Evolutionary conservation across 169 alveolate genomes (phyloP).

Genomic region (Haemoproteus tartakovskyi): DNA sequence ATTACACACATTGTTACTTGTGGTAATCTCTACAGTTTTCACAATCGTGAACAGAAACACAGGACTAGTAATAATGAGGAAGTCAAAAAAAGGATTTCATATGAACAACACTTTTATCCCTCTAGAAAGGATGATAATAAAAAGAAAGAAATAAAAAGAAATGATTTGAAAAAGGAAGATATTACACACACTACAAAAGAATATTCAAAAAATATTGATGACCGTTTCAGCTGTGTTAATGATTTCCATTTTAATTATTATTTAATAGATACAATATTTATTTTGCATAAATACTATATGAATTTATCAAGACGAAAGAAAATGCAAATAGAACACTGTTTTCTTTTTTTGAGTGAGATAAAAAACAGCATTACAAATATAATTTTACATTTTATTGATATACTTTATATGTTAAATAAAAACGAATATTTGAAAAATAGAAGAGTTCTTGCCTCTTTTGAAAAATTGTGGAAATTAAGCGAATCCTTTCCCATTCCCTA

Average conservation of each 20-base stretch:
- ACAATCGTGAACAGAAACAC: too few relatives aligned
- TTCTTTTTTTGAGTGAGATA: constrained; percentile 40
- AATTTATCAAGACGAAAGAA: constrained; percentile 11
- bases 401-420: neutral
- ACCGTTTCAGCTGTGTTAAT: neutral
- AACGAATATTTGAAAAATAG: constrained; percentile 5
- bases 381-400: constrained; percentile 23
- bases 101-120: too few relatives aligned
- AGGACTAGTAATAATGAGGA: too few relatives aligned
- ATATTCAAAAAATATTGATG: too few relatives aligned
- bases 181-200: too few relatives aligned
- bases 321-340: neutral
- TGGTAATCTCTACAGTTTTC: too few relatives aligned
- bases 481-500: constrained; percentile 11
- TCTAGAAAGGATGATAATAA: too few relatives aligned
- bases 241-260: constrained; percentile 51
- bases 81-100: too few relatives aligned
- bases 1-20: constrained; percentile 39
- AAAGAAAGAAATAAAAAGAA: too few relatives aligned
- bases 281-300: constrained; percentile 39
- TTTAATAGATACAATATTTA: constrained; percentile 41
- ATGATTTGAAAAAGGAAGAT: too few relatives aligned
- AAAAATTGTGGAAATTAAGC: constrained; percentile 31
- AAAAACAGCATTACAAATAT: constrained; percentile 32
- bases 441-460: constrained; percentile 22